Conservation (phyloP, 2,329 filamentous ascomycete genomes). For the Xylaria sp. region DNA sequence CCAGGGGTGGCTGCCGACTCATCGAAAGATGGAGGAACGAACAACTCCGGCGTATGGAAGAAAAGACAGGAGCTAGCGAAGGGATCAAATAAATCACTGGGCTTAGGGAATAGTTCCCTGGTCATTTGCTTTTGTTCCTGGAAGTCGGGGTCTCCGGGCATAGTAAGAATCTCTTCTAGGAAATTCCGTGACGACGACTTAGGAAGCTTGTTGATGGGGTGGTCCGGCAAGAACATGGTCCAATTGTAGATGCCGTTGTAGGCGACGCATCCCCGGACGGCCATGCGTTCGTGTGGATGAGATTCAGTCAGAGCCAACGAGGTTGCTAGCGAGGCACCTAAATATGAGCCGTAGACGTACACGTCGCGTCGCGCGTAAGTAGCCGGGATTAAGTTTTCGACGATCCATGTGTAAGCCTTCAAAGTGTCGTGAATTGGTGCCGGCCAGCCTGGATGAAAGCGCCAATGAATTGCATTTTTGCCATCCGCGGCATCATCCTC, state of each 20-base stretch:
- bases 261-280: slow-evolving; percentile 58
- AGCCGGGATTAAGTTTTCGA: slow-evolving; percentile 49
- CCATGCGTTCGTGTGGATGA: slow-evolving; percentile 49
- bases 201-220: slow-evolving; percentile 49
- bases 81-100: slow-evolving; percentile 60
- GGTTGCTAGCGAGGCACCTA: slow-evolving; percentile 62
- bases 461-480: not conserved
- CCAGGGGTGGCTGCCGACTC: slow-evolving; percentile 40
- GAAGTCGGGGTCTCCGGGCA: slow-evolving; percentile 43
- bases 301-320: slow-evolving; percentile 64
- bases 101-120: slow-evolving; percentile 53
- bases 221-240: slow-evolving; percentile 63
- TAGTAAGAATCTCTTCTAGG: slow-evolving; percentile 30
- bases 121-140: slow-evolving; percentile 45
- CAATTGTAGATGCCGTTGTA: slow-evolving; percentile 70
- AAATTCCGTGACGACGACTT: slow-evolving; percentile 24
- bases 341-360: slow-evolving; percentile 61
- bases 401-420: slow-evolving; percentile 60
- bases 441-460: slow-evolving; percentile 55
- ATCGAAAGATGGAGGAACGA: slow-evolving; percentile 53
- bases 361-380: slow-evolving; percentile 46
- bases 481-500: not conserved
- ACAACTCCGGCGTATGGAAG: slow-evolving; percentile 59
- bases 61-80: slow-evolving; percentile 65
- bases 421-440: slow-evolving; percentile 61